A percentile compares a stretch with the other conserved stretches of the same genome.
Evolutionary conservation across 176 grass and related monocot species (phyloP).

Genomic region (Puya raimondii): DNA sequence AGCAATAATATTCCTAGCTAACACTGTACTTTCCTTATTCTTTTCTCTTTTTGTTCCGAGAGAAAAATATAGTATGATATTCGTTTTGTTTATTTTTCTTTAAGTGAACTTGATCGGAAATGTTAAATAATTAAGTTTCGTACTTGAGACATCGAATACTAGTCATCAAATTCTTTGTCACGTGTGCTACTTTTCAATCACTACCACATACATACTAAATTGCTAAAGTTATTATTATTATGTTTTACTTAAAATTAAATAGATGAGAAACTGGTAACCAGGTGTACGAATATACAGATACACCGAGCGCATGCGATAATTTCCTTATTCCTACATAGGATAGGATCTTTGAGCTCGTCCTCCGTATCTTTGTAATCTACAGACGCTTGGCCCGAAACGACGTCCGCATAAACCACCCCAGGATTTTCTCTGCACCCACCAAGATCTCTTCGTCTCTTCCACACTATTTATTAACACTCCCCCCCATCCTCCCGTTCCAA

Average conservation of each 20-base stretch:
- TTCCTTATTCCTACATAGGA: background rate
- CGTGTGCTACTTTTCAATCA: no score
- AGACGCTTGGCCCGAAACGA: background rate
- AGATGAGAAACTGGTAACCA: background rate
- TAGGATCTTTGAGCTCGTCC: background rate
- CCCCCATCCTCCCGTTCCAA: background rate
- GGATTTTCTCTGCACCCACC: constrained; percentile 4
- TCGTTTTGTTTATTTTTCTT: no score
- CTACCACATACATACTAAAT: no score
- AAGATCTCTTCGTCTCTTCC: background rate
- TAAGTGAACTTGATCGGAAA: no score
- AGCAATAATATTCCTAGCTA: no score
- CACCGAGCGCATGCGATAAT: background rate
- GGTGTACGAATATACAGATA: background rate
- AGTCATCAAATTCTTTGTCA: no score
- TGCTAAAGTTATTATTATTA: no score
- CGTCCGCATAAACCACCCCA: background rate
- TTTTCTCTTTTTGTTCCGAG: no score
- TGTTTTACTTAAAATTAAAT: background rate
- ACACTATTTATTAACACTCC: background rate
- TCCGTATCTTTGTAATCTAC: constrained; percentile 8
- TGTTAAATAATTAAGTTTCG: no score
- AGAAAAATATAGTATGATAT: no score
- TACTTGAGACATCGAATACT: no score
- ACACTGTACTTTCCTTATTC: no score